phyloP scores from a whole-genome alignment of 208 protist genomes.

The Polymyxa betae region DNA sequence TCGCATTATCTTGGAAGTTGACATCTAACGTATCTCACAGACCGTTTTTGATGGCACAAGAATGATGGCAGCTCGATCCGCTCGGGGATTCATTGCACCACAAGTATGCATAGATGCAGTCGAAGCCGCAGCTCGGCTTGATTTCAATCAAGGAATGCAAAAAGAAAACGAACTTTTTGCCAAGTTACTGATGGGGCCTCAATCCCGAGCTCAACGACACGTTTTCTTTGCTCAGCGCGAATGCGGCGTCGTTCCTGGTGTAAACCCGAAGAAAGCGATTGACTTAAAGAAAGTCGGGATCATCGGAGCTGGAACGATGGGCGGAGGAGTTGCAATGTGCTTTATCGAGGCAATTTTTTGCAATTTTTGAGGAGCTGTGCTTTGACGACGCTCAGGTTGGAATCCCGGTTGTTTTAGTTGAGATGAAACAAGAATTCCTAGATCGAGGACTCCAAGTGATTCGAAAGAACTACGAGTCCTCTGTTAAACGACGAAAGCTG shows the following conservation, averaged over 20 bases:
- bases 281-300: slow-evolving; percentile 69
- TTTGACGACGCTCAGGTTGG: neutral
- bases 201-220: slow-evolving; percentile 35
- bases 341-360: slow-evolving; percentile 54
- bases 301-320: slow-evolving; percentile 78
- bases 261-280: slow-evolving; percentile 15
- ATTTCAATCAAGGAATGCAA: neutral
- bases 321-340: slow-evolving; percentile 73
- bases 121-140: neutral
- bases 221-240: slow-evolving; percentile 32
- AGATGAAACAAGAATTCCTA: slow-evolving; percentile 58
- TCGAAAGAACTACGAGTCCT: neutral
- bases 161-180: neutral
- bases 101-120: slow-evolving; percentile 24
- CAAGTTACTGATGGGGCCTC: neutral
- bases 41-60: slow-evolving; percentile 6
- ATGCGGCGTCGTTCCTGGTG: slow-evolving; percentile 42
- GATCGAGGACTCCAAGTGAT: slow-evolving; percentile 22
- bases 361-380: neutral
- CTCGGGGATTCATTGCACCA: slow-evolving; percentile 2
- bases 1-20: neutral
- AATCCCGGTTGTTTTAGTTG: slow-evolving; percentile 38
- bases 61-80: neutral
- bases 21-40: neutral
- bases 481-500: slow-evolving; percentile 55